Evolutionary conservation across 305 asterid species (phyloP), one percentile per base, ranked within the genome.

Genomic region (Striga hermonthica): DNA sequence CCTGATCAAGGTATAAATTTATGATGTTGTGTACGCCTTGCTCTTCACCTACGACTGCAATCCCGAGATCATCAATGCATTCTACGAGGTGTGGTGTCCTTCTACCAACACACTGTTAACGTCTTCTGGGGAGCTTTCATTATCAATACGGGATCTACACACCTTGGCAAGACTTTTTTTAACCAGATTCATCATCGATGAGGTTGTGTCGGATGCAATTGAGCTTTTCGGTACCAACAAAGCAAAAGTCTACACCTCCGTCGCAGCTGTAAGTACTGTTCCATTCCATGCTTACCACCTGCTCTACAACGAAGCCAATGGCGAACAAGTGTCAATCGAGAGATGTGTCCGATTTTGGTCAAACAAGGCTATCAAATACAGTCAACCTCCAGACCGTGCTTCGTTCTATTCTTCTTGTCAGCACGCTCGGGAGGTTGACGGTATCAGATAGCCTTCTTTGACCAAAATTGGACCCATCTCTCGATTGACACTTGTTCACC

Each of bases 61-160:
- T 15, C 15, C 8, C 0, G 38, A 55, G 1, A 7, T 55, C 0
- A 55, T 28, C n/a, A 55, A 55, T 1, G 39, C 60, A 1, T 55
- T 55, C 22, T 55, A 11, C 11, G 60, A 55, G 39, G 38, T 39
- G 3, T 55, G 60, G 38, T 55, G 60, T 31, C 60, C 39, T 6
- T 6, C 39, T 9, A 55, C 60, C 4, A 55, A 55, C 38, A 55
- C 10, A 1, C 3, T 55, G 38, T 35, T 55, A 1, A 55, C 60
- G 0, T 16, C 38, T 4, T 16, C 9, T 22, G 60, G 12, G 5
- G 60, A 55, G 13, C 3, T 55, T 4, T 55, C 38, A 16, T 22
- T 55, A 6, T 55, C 10, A 0, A 0, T 55, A 16, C 22, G 39
- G 60, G 60, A 55, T 16, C 31, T 55, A 5, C 38, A 55, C 36